Evolutionary conservation across 495 filamentous ascomycete species (phyloP).

Genomic region (Platismatia glauca): DNA sequence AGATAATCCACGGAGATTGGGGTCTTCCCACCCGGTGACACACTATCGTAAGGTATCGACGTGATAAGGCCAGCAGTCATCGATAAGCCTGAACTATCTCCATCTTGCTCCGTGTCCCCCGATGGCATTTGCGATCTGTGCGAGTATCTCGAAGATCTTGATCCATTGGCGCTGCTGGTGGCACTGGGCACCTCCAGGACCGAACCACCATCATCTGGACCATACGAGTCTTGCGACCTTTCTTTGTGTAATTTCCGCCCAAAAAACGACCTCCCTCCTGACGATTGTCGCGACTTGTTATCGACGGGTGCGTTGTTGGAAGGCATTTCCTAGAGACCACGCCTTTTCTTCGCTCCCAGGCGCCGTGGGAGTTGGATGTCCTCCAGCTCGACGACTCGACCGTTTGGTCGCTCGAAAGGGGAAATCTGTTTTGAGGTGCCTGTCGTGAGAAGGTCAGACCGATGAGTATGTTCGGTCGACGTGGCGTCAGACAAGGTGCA

Average conservation of each 20-base stretch:
- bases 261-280: constrained; percentile 81
- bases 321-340: constrained; percentile 35
- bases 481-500: constrained; percentile 4
- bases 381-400: constrained; percentile 14
- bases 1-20: constrained; percentile 72
- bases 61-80: constrained; percentile 81
- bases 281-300: constrained; percentile 69
- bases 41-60: constrained; percentile 77
- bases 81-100: constrained; percentile 50
- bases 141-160: constrained; percentile 70
- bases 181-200: constrained; percentile 43
- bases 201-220: constrained; percentile 46
- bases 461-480: background rate
- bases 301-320: constrained; percentile 54
- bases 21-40: constrained; percentile 49
- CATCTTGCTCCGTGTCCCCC: constrained; percentile 45
- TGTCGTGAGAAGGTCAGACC: background rate
- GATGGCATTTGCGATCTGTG: constrained; percentile 71
- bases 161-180: constrained; percentile 50
- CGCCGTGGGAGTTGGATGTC: background rate
- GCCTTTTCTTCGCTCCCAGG: constrained; percentile 9
- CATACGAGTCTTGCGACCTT: constrained; percentile 43
- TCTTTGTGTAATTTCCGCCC: constrained; percentile 69
- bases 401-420: background rate
- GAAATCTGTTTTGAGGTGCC: background rate